These are phyloP conservation scores for Termitomyces sp. DNA, from an alignment of 768 basidiomycete species.

Conservation along the genomic window DNA sequence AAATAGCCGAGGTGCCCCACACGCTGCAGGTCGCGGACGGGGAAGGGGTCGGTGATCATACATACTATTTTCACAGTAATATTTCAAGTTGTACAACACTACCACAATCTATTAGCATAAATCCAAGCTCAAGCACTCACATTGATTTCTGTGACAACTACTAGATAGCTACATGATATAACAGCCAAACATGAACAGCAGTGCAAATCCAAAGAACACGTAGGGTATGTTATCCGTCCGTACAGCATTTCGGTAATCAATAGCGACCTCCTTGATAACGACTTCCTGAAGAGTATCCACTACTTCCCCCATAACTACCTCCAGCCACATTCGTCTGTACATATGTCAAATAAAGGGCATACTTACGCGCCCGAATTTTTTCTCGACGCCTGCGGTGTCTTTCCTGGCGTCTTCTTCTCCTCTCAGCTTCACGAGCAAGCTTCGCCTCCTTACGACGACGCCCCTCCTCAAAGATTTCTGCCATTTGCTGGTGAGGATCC, in stretches of 20 bases:
- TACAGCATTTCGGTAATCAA: conserved; percentile 4
- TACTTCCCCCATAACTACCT: conserved; percentile 20
- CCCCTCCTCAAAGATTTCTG: conserved; percentile 49
- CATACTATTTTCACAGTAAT: conserved; percentile 3
- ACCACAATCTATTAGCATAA: not conserved
- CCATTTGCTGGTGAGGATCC: conserved; percentile 32
- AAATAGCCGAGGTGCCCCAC: conserved; percentile 23
- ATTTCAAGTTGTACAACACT: conserved; percentile 2
- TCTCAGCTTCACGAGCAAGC: conserved; percentile 45
- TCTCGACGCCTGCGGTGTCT: conserved; percentile 60
- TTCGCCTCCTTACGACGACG: conserved; percentile 50
- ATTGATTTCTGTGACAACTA: not conserved
- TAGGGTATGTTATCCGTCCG: not conserved
- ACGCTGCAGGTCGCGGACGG: conserved; percentile 41
- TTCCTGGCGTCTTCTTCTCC: conserved; percentile 60
- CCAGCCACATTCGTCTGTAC: conserved; percentile 30
- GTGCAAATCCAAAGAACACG: not conserved
- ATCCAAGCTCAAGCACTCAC: too few relatives aligned
- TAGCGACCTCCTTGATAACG: conserved; percentile 18
- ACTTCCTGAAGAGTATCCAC: conserved; percentile 17
- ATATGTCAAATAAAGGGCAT: conserved; percentile 61
- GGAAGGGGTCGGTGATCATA: conserved; percentile 24
- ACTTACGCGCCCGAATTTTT: conserved; percentile 60
- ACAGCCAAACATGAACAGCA: not conserved
- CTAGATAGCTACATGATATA: not conserved